Evolutionary conservation across 441 rosid genomes (phyloP), one percentile per base, ranked within the genome.

Genomic region (Euphorbia celastroides): DNA sequence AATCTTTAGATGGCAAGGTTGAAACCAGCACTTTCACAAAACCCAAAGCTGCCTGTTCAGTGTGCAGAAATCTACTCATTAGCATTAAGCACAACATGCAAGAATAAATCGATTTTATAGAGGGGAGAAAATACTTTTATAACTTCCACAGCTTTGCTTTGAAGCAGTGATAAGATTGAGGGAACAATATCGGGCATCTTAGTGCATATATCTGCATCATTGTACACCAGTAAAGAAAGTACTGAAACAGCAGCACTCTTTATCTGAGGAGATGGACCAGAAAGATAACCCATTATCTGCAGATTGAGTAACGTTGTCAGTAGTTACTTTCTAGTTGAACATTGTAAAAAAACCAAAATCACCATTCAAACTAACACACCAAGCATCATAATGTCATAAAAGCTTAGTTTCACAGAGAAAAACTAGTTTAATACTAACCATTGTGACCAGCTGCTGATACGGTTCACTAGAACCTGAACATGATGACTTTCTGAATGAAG

Each of bases 171-270:
- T 68, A 89, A 76, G 68, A 91, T 75, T 56, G 91, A 81, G 44
- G 91, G 80, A 75, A 89, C 89, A 71, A 87, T 86, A 57, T 86
- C 90, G 9, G 97, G 84, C 70, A 83, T 76, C 0, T 84, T 79
- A 23, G 80, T 64, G 72, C 88, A 85, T 51, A 86, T 77, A 52
- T 84, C 84, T n/a, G 89, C 76, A 76, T 86, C 92, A 32, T 80
- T 79, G 74, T 89, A 74, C 60, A 91, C 74, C 44, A 91, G 84
- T 44, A 83, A 82, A 52, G 99, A 91, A 72, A 91, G 77, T 32
- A 96, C 96, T 77, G 96, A 87, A 55, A 89, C 92, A 57, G 99
- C 99, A 79, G 92, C 99, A 75, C 99, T 91, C 73, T 80, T 91
- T 73, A 91, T 88, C 46, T 89, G 96, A 42, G 99, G 94, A 36